phyloP scores from a whole-genome alignment of 345 rosid genomes.

The Citrus cavaleriei region DNA sequence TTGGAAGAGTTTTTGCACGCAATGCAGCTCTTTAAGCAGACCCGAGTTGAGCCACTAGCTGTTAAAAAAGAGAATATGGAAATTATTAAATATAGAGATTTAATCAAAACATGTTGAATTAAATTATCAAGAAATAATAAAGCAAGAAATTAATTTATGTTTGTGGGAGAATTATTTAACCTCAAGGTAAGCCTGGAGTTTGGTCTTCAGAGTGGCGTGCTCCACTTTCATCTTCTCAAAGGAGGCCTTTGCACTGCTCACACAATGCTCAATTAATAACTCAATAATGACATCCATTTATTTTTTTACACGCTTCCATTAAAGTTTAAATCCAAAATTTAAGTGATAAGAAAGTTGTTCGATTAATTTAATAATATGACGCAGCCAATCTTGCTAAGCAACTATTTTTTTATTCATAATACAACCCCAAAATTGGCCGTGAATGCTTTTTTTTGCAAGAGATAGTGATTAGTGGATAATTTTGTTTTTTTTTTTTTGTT shows the following conservation, averaged over 20 bases:
- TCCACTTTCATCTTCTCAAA: constrained; percentile 18
- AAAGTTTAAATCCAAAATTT: no score
- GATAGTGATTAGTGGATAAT: not conserved
- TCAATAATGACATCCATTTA: not conserved
- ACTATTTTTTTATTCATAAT: no score
- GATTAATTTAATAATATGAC: no score
- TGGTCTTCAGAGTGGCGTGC: constrained; percentile 15
- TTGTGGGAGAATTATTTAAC: constrained; percentile 7
- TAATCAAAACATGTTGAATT: not conserved
- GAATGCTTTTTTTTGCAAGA: not conserved
- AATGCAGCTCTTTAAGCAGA: not conserved
- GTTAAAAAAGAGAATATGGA: not conserved
- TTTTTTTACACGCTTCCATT: no score
- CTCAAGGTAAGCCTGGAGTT: constrained; percentile 26
- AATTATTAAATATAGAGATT: not conserved
- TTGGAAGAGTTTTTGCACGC: no score
- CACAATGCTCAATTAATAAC: not conserved
- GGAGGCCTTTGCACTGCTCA: constrained; percentile 13
- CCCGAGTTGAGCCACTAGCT: constrained; percentile 13
- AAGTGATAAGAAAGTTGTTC: no score
- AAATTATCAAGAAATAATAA: not conserved
- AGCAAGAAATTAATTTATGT: not conserved
- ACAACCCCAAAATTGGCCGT: constrained; percentile 4
- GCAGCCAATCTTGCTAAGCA: no score
- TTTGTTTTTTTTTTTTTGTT: no score